Evolutionary conservation across 352 stramenopile species (phyloP).

Genomic region (Plasmopara muralis): DNA sequence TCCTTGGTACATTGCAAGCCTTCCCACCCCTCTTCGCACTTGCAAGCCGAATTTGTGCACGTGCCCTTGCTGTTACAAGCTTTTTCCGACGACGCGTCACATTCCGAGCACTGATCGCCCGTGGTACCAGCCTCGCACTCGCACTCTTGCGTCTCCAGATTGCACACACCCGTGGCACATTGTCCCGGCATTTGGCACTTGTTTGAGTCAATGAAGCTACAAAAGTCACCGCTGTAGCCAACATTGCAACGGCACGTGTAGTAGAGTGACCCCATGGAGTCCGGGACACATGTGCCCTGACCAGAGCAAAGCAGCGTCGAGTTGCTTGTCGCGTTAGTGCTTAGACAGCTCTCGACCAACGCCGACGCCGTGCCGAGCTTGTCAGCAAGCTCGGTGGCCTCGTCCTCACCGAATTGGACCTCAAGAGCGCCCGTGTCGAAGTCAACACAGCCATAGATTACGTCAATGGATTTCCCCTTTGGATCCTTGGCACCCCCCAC

Average conservation of each 20-base stretch:
- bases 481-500: constrained; percentile 38
- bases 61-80: constrained; percentile 58
- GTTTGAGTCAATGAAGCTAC: constrained; percentile 58
- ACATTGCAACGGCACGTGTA: constrained; percentile 70
- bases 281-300: constrained; percentile 57
- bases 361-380: constrained; percentile 40
- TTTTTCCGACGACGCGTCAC: constrained; percentile 44
- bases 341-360: constrained; percentile 38
- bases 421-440: constrained; percentile 43
- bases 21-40: constrained; percentile 52
- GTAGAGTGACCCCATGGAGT: constrained; percentile 28
- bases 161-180: constrained; percentile 59
- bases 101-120: constrained; percentile 65
- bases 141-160: constrained; percentile 58
- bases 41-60: constrained; percentile 47
- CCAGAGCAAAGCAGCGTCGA: constrained; percentile 48
- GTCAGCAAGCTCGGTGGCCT: constrained; percentile 42
- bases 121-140: constrained; percentile 58
- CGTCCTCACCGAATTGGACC: constrained; percentile 54
- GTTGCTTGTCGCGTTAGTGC: constrained; percentile 43
- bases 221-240: constrained; percentile 62
- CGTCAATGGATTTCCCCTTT: constrained; percentile 35
- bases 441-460: constrained; percentile 71
- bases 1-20: constrained; percentile 68
- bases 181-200: constrained; percentile 67